phyloP scores from a whole-genome alignment of 2,329 filamentous ascomycete genomes.

The Talaromyces sp. region DNA sequence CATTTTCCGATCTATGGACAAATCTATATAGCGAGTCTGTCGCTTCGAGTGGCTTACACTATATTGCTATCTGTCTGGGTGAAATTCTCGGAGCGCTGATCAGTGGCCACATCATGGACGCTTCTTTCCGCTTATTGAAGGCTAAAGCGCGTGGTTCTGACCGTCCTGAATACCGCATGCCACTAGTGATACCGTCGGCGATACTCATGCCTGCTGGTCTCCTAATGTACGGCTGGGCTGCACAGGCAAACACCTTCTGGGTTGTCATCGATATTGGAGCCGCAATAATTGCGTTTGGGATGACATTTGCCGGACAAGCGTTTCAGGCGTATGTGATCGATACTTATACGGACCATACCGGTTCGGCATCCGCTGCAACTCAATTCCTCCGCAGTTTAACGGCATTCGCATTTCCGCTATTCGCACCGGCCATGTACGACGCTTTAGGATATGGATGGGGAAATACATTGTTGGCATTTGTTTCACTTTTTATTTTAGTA shows the following conservation, averaged over 20 bases:
- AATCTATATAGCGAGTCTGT: slow-evolving; percentile 44
- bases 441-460: slow-evolving; percentile 41
- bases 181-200: slow-evolving; percentile 50
- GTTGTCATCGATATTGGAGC: slow-evolving; percentile 57
- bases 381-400: slow-evolving; percentile 48
- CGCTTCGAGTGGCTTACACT: slow-evolving; percentile 41
- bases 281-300: slow-evolving; percentile 48
- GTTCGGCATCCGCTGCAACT: slow-evolving; percentile 45
- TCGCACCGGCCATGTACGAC: slow-evolving; percentile 45
- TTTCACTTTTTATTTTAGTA: slow-evolving; percentile 28
- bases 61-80: slow-evolving; percentile 46
- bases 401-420: slow-evolving; percentile 53
- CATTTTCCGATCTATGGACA: slow-evolving; percentile 46
- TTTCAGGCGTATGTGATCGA: slow-evolving; percentile 51
- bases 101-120: slow-evolving; percentile 22
- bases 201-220: slow-evolving; percentile 51
- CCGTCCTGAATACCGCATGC: slow-evolving; percentile 46
- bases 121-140: slow-evolving; percentile 27
- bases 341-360: slow-evolving; percentile 36
- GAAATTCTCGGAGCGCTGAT: slow-evolving; percentile 29
- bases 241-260: slow-evolving; percentile 49
- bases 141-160: slow-evolving; percentile 34
- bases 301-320: slow-evolving; percentile 46
- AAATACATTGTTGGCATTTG: slow-evolving; percentile 47
- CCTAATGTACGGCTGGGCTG: slow-evolving; percentile 55